Base-by-base conservation (phyloP, 164 flowering plant species). In the Liquidambar formosana region DNA sequence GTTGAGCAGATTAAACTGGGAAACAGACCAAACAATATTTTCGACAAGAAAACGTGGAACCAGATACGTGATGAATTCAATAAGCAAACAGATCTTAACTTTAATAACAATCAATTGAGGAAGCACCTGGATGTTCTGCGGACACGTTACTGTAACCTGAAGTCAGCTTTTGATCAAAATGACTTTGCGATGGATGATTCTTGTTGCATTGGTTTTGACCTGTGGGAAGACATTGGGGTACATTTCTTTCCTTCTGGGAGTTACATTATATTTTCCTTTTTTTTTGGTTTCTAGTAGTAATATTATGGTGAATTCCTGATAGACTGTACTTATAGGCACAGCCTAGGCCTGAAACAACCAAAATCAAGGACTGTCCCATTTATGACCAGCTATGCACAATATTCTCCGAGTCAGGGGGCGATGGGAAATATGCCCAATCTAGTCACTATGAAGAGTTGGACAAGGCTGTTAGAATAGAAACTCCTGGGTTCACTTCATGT, bases 361-460 rank as follows among this genome's bases (percentile, higher is more conserved):
- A 80, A 81, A 73, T 73, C 54, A 88, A 85, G 83, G 89, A 85
- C 23, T 85, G 85, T 47, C 90, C 96, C 47, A 85, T 88, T 47
- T 88, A 83, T 65, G 86, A 84, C 38, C 96, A 90, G 76, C 78
- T 90, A n/a, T 85, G 96, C 78, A 66, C 77, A 61, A 88, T 88
- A 59, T 90, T 90, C 73, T 71, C 82, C 1, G 93, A 87, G 61
- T 52, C 85, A 14, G 78, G 78, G 4, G 79, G 78, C 22, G 88
- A 85, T 65, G 91, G 92, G 23, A 85, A 73, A 74, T 88, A 86
- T 80, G 92, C 91, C 45, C 89, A 85, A 66, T 90, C 91, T 38
- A 90, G 95, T 76, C 95, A 90, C 69, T 86, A 88, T 53, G 86
- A 77, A 65, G 90, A 66, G 58, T 28, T 82, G 61, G 84, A 77